phyloP scores from a whole-genome alignment of 2,329 filamentous ascomycete genomes.

The Zalaria obscura region DNA sequence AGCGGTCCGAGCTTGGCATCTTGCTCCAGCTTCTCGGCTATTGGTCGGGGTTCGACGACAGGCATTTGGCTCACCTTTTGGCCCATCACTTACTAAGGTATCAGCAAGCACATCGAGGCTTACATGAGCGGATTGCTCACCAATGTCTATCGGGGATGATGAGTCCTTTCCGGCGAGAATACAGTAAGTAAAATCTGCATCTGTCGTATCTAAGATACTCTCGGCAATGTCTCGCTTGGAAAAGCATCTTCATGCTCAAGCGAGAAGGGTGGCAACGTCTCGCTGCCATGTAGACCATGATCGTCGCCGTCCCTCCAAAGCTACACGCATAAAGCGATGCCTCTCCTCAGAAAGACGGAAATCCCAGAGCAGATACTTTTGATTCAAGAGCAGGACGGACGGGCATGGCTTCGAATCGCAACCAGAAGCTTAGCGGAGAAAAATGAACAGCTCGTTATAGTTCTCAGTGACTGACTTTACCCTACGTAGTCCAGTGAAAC shows the following conservation, averaged over 20 bases:
- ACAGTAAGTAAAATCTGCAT: background rate
- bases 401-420: background rate
- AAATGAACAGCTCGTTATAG: background rate
- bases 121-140: no score
- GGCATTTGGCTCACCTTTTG: no score
- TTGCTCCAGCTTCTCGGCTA: no score
- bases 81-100: no score
- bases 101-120: no score
- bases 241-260: no score
- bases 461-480: background rate
- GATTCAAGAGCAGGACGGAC: background rate
- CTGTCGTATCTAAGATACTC: background rate
- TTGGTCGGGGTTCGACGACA: no score
- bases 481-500: slow-evolving; percentile 15
- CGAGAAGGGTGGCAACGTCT: no score
- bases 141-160: background rate
- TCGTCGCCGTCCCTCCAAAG: no score
- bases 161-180: background rate
- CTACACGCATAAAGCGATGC: background rate
- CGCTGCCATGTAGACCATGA: no score
- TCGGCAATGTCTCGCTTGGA: background rate
- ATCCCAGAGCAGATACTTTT: background rate
- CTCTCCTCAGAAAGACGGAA: background rate
- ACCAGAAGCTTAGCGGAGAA: background rate
- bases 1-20: no score